A percentile compares a stretch with the other conserved stretches of the same genome.
Evolutionary conservation across 2,329 filamentous ascomycete genomes (phyloP).

Genomic region (Fusarium newnesense): DNA sequence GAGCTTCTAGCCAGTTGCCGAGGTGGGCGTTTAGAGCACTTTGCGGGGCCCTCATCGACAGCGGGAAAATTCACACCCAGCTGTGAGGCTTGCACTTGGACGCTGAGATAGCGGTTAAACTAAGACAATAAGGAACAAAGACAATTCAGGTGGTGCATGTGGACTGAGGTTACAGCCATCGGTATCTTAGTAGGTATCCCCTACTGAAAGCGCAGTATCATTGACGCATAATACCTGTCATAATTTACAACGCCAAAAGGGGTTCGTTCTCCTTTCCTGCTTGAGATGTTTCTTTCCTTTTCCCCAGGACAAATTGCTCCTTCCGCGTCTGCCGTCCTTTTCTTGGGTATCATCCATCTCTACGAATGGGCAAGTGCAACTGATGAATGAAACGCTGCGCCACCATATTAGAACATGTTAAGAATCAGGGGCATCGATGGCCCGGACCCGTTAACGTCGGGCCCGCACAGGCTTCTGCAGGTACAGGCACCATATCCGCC

Average conservation of each 20-base stretch:
- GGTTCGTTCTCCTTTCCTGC: conserved; percentile 8
- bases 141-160: conserved; percentile 6
- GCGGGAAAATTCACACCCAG: background rate
- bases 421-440: conserved; percentile 26
- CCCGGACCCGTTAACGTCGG: conserved; percentile 2
- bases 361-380: conserved; percentile 30
- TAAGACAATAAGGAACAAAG: background rate
- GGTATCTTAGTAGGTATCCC: background rate
- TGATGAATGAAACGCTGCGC: conserved; percentile 42
- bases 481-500: conserved; percentile 35
- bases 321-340: conserved; percentile 18
- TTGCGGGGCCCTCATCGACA: conserved; percentile 11
- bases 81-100: conserved; percentile 16
- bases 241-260: conserved; percentile 12
- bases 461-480: conserved; percentile 34
- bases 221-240: conserved; percentile 1
- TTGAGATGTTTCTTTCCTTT: conserved; percentile 19
- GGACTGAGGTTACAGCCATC: background rate
- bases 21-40: conserved; percentile 20
- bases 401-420: conserved; percentile 40
- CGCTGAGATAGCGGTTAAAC: conserved; percentile 13
- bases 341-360: conserved; percentile 32
- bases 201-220: background rate
- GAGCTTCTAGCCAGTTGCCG: conserved; percentile 1
- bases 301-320: conserved; percentile 5